phyloP scores from a whole-genome alignment of 352 stramenopile species.

The Globisporangium paroecandrum region DNA sequence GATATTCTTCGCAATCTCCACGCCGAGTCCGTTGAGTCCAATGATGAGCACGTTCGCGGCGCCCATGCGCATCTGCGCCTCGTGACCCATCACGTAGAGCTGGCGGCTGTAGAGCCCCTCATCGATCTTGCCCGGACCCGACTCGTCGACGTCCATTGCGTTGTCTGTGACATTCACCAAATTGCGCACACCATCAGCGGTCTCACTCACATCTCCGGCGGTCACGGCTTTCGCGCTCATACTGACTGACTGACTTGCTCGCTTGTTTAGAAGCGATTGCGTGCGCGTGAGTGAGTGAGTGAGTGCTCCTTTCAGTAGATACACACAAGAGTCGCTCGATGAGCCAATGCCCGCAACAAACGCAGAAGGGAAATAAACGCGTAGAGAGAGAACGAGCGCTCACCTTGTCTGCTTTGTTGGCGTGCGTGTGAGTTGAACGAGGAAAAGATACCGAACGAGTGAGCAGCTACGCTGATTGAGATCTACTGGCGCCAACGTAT shows the following conservation, averaged over 20 bases:
- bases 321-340: background rate
- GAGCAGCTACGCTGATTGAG: slow-evolving; percentile 1
- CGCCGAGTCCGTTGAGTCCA: slow-evolving; percentile 92
- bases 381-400: background rate
- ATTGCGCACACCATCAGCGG: slow-evolving; percentile 67
- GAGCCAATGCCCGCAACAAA: background rate
- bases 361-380: too few species aligned
- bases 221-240: slow-evolving; percentile 72
- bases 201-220: slow-evolving; percentile 65
- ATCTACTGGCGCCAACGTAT: background rate
- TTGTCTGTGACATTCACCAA: slow-evolving; percentile 69
- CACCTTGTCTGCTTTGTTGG: background rate
- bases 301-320: background rate
- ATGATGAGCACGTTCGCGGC: slow-evolving; percentile 93
- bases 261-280: background rate
- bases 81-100: slow-evolving; percentile 99
- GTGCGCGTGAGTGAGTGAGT: background rate
- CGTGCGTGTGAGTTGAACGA: background rate
- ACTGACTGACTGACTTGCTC: slow-evolving; percentile 2
- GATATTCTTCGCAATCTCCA: slow-evolving; percentile 99
- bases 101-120: slow-evolving; percentile 92
- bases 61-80: slow-evolving; percentile 97
- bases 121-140: slow-evolving; percentile 49
- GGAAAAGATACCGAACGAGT: slow-evolving; percentile 1
- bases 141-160: slow-evolving; percentile 64